Conservation (phyloP, 2,329 filamentous ascomycete genomes). For the Diaporthe sp. region DNA sequence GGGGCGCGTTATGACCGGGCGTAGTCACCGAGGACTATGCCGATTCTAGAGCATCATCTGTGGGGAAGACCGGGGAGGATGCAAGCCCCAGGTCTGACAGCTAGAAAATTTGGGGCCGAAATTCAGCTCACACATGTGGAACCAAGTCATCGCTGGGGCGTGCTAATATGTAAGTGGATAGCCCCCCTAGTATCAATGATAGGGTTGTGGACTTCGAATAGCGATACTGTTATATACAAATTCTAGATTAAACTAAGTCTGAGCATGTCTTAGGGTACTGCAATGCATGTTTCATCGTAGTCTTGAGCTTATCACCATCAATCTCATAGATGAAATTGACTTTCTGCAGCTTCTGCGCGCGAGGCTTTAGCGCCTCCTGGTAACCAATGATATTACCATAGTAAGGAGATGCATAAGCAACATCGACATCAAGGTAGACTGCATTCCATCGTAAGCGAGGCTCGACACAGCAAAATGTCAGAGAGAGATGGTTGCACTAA, state of each 20-base stretch:
- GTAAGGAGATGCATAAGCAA: constrained; percentile 41
- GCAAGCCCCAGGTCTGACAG: background rate
- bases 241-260: constrained; percentile 21
- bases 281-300: constrained; percentile 48
- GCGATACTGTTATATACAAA: background rate
- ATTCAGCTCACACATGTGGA: too few species aligned
- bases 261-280: constrained; percentile 60
- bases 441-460: background rate
- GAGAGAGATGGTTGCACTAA: constrained; percentile 27
- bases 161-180: too few species aligned
- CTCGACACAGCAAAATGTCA: background rate
- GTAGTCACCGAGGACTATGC: background rate
- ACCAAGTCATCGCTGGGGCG: too few species aligned
- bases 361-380: constrained; percentile 39
- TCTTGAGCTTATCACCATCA: constrained; percentile 49
- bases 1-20: constrained; percentile 2
- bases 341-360: constrained; percentile 39
- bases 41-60: background rate
- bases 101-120: too few species aligned
- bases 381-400: constrained; percentile 44
- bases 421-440: constrained; percentile 45
- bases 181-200: too few species aligned
- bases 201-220: background rate
- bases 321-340: constrained; percentile 43
- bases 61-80: background rate